Evolutionary conservation across 768 basidiomycete species (phyloP), one percentile per base, ranked within the genome.

Genomic region (Cystobasidium tubakii): DNA sequence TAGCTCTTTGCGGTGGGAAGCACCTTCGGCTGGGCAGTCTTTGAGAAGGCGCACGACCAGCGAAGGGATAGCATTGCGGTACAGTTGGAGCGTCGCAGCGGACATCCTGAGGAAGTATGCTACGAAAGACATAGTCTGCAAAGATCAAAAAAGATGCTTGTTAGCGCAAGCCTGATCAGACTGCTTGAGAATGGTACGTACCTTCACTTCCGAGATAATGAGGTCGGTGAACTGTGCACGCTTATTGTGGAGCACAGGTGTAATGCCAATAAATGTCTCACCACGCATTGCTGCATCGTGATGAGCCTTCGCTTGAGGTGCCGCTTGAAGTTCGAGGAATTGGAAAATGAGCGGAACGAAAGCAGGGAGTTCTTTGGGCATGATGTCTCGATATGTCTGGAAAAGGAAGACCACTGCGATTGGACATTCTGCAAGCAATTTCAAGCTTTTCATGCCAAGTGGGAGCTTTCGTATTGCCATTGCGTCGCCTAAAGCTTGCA

Each of bases 351-450:
- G 85, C 12, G 86, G 84, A 43, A 92, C 85, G 7, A 89, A 89
- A 19, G 86, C 84, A 78, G 88, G 85, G 74, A 95, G 85, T 19
- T 87, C 84, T 1, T 87, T 83, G 17, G 85, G 82, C 64, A 91
- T 87, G 74, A 89, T 81, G 9, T 84, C 82, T 54, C 88, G 86
- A 77, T 91, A 89, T 44, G 87, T 86, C 81, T 97, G 95, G 75
- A 90, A 88, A 82, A 96, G 89, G 31, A 92, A 87, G 33, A 93
- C 90, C 80, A 95, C 87, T 15, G 91, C 88, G 84, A 94, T 89
- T 4, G 90, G 90, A 85, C 95, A 89, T 82, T 99, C 96, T 17
- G 90, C 88, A 13, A 97, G 83, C 12, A 96, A 90, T 81, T 96
- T 97, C 84, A 96, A 93, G 80, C 92, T 94, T 73, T 87, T 86